phyloP scores from a whole-genome alignment of 768 basidiomycete species.

The Termitomyces sp. region DNA sequence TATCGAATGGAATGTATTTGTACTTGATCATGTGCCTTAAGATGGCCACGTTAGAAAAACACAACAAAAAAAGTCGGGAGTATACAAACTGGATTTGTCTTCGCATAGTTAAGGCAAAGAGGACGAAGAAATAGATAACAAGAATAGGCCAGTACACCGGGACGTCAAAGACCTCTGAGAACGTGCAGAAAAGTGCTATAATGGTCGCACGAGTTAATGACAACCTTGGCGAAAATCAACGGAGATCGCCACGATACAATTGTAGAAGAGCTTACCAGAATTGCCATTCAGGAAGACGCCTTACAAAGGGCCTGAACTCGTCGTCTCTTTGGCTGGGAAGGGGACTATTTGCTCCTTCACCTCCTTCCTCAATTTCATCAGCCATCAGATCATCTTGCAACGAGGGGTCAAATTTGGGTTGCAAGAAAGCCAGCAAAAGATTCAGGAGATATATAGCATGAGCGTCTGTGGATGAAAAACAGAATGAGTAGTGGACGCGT shows the following conservation, averaged over 20 bases:
- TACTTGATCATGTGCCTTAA: constrained; percentile 98
- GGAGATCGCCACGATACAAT: not conserved
- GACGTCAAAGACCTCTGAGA: constrained; percentile 85
- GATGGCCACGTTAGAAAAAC: not conserved
- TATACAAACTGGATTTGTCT: constrained; percentile 85
- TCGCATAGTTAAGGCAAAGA: constrained; percentile 94
- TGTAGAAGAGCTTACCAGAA: constrained; percentile 60
- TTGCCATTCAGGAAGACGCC: constrained; percentile 94
- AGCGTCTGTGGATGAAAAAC: constrained; percentile 48
- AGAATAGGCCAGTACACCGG: constrained; percentile 99
- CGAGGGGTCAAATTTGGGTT: constrained; percentile 97
- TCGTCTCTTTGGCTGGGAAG: constrained; percentile 77
- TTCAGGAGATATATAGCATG: constrained; percentile 95
- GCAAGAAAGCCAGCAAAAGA: constrained; percentile 93
- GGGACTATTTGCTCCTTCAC: constrained; percentile 40
- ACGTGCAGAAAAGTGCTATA: constrained; percentile 73
- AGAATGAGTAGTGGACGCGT: constrained; percentile 7
- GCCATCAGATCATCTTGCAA: constrained; percentile 90
- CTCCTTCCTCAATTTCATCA: constrained; percentile 94
- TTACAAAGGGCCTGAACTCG: constrained; percentile 95
- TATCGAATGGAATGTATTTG: constrained; percentile 93
- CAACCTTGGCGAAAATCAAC: constrained; percentile 50
- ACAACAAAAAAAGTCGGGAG: not conserved
- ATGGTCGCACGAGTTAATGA: constrained; percentile 87
- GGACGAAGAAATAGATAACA: constrained; percentile 92